phyloP scores from a whole-genome alignment of 495 filamentous ascomycete species.

The Aspergillus taichungensis region DNA sequence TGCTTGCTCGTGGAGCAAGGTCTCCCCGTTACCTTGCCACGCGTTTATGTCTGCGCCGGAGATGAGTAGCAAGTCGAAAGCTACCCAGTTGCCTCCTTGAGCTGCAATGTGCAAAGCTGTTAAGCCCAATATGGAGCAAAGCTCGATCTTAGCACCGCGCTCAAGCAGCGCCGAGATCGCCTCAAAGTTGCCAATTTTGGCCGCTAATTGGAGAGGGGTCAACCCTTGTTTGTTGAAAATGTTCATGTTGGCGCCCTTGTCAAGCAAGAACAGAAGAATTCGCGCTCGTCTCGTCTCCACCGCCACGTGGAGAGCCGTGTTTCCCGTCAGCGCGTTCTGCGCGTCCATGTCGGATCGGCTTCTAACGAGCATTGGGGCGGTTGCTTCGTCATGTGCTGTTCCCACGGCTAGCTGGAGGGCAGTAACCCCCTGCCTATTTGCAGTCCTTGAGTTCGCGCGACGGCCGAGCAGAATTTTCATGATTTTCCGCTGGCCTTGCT shows the following conservation, averaged over 20 bases:
- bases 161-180: slow-evolving; percentile 21
- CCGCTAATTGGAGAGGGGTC: slow-evolving; percentile 25
- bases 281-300: slow-evolving; percentile 18
- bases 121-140: too few relatives aligned
- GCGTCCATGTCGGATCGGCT: slow-evolving; percentile 16
- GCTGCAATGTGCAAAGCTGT: too few relatives aligned
- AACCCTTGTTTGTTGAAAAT: slow-evolving; percentile 17
- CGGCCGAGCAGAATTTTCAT: slow-evolving; percentile 19
- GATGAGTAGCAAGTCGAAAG: too few relatives aligned
- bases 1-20: too few relatives aligned
- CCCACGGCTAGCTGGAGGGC: slow-evolving; percentile 23
- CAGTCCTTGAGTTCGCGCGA: slow-evolving; percentile 11
- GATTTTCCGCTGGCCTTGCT: slow-evolving; percentile 18
- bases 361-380: slow-evolving; percentile 21
- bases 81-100: too few relatives aligned
- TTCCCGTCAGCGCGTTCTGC: slow-evolving; percentile 18
- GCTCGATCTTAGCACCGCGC: too few relatives aligned
- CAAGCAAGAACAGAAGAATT: slow-evolving; percentile 22
- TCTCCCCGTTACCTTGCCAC: too few relatives aligned
- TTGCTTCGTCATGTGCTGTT: slow-evolving; percentile 21
- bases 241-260: slow-evolving; percentile 19
- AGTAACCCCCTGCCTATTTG: slow-evolving; percentile 11
- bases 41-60: too few relatives aligned
- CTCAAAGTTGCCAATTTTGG: slow-evolving; percentile 23
- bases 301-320: slow-evolving; percentile 27